Conservation (phyloP, 2,329 filamentous ascomycete genomes). For the Tolypocladium pustulatum region DNA sequence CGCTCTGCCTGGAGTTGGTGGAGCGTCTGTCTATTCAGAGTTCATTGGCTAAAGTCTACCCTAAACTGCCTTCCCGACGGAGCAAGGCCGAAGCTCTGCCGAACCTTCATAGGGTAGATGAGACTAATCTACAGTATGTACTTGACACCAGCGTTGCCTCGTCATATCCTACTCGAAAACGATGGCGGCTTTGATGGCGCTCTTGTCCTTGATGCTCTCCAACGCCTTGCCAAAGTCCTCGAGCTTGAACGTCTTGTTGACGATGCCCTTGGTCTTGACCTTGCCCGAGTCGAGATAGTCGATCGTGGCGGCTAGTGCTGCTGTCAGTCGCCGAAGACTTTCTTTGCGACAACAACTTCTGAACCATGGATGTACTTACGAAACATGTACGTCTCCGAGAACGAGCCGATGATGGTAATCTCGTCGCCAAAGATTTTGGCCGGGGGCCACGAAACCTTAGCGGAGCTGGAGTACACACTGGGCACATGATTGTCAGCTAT, state of each 20-base stretch:
- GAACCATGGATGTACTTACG: conserved; percentile 24
- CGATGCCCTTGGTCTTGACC: conserved; percentile 55
- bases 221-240: conserved; percentile 63
- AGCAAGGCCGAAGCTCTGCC: neutral
- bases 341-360: neutral
- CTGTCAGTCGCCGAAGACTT: neutral
- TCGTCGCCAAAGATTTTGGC: conserved; percentile 59
- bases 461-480: conserved; percentile 52
- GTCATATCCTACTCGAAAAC: conserved; percentile 46
- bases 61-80: neutral
- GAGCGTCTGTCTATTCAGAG: neutral
- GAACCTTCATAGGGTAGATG: neutral
- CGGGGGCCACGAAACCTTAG: conserved; percentile 58
- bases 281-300: conserved; percentile 48
- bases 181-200: conserved; percentile 64
- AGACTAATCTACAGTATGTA: neutral
- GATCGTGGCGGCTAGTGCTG: conserved; percentile 28
- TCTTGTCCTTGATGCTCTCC: conserved; percentile 62
- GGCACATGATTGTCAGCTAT: conserved; percentile 3
- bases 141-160: no score
- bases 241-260: conserved; percentile 64
- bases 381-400: conserved; percentile 67
- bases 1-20: neutral
- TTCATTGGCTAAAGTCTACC: neutral
- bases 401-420: conserved; percentile 63